Base-by-base conservation (phyloP, 2,329 filamentous ascomycete genomes). In the Fusarium sp. region DNA sequence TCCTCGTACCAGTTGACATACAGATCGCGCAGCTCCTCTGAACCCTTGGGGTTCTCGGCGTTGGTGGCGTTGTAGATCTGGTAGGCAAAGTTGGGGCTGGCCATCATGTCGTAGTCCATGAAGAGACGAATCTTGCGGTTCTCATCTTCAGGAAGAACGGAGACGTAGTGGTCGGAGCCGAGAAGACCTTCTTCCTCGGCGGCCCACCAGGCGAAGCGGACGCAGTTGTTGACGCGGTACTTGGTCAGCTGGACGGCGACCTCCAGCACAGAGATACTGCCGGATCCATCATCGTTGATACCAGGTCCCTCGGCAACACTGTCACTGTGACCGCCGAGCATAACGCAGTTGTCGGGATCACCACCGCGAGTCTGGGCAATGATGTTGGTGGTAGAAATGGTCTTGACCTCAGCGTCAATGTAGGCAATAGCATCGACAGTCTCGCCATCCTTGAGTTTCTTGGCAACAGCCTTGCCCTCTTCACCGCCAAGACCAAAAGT, bases 221-320 rank as follows among this genome's bases (percentile, higher is more conserved):
- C 89, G 74, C 89, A 90, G 83, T 92, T 92, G 79, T 88, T 88
- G 75, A 91, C 89, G 39, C 81, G 82, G 81, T 88, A 92, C 26
- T 86, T 85, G 66, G 86, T 81, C 63, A 92, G 83, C 73, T 90
- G 89, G 5, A 85, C 87, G 3, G 90, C 90, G 14, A 92, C 84
- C 79, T 92, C 90, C 44, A 92, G 86, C 10, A 92, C 83, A 1
- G 89, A 87, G 62, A 90, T 77, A 39, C 87, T 90, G 63, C 93
- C 93, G 7, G 90, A 91, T 52, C 93, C 93, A 77, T 95, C 92
- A 75, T 95, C 93, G 80, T 95, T 95, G 85, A 95, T 94, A 26
- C 93, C 93, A 2, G 90, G 90, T 2, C 91, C 90, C 58, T 88
- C 90, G 1, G 84, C 79, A 22, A 92, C 90, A 70, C 87, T 89